A percentile compares a stretch with the other conserved stretches of the same genome.
Conservation (phyloP, 768 basidiomycete species). For the Lactifluus piperatus region DNA sequence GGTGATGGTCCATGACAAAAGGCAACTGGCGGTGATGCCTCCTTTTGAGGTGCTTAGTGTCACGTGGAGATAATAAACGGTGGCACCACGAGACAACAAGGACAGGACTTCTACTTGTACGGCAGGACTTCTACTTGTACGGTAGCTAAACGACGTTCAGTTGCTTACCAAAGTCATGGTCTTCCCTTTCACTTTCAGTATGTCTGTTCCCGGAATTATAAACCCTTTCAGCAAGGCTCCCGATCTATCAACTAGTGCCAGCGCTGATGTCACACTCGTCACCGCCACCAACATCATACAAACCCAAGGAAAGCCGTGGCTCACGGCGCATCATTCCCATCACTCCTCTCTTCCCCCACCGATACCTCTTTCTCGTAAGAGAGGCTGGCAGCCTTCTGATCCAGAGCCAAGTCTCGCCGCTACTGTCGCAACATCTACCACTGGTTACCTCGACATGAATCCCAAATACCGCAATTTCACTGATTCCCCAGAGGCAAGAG, state of each 20-base stretch:
- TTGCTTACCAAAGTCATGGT: no score
- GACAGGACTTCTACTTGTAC: no score
- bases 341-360: conserved; percentile 33
- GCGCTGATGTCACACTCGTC: conserved; percentile 16
- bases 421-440: conserved; percentile 44
- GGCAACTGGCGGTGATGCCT: no score
- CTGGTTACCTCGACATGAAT: conserved; percentile 63
- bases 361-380: conserved; percentile 42
- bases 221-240: conserved; percentile 45
- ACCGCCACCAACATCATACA: conserved; percentile 18
- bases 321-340: conserved; percentile 18
- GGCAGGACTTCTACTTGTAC: no score
- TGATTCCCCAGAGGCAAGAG: conserved; percentile 20
- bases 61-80: no score
- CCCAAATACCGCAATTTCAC: conserved; percentile 45
- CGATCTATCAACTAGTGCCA: conserved; percentile 18
- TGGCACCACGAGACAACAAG: no score
- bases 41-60: no score
- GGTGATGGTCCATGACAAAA: no score
- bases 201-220: conserved; percentile 52
- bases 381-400: conserved; percentile 65
- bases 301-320: conserved; percentile 22
- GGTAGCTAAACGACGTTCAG: no score
- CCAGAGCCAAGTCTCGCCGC: conserved; percentile 47
- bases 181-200: conserved; percentile 67